Percentiles rank a stretch among this genome's conserved stretches.
Evolutionary conservation across 2,329 filamentous ascomycete genomes (phyloP).

Genomic region (Sporothrix pseudoabietina): DNA sequence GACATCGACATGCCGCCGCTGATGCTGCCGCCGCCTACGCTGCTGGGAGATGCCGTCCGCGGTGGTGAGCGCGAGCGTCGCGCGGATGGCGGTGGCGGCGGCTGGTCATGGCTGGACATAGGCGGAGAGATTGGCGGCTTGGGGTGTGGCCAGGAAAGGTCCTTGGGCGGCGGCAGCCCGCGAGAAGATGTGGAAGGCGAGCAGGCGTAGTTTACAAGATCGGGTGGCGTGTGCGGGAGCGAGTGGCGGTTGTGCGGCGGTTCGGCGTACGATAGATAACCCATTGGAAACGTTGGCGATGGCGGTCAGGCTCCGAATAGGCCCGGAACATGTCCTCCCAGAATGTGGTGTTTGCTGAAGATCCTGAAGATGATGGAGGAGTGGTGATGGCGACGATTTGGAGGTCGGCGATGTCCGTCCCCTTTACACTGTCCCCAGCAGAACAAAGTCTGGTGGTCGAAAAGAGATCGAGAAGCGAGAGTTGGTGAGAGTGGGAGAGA

Average conservation of each 20-base stretch:
- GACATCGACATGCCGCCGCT: constrained; percentile 45
- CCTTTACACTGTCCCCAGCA: constrained; percentile 16
- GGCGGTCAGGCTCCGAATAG: constrained; percentile 26
- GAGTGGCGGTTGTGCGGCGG: constrained; percentile 54
- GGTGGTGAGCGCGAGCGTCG: constrained; percentile 17
- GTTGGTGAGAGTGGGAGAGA: not conserved
- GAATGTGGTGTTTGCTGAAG: not conserved
- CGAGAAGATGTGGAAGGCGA: constrained; percentile 40
- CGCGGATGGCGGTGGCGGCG: constrained; percentile 39
- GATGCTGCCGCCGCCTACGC: constrained; percentile 40
- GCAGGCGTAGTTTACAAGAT: constrained; percentile 55
- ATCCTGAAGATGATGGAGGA: not conserved
- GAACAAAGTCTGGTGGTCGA: not conserved
- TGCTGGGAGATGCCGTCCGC: constrained; percentile 35
- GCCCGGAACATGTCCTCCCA: constrained; percentile 9
- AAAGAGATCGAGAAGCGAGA: constrained; percentile 12
- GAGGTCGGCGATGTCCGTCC: not conserved
- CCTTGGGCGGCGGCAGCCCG: constrained; percentile 42
- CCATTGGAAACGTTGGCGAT: constrained; percentile 52
- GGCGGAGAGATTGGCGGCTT: constrained; percentile 53
- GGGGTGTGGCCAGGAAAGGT: constrained; percentile 49
- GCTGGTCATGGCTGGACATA: constrained; percentile 60
- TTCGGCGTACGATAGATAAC: constrained; percentile 55
- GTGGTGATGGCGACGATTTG: not conserved
- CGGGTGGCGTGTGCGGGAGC: constrained; percentile 57